phyloP scores from a whole-genome alignment of 306 rosid genomes.

The Oemleria cerasiformis region DNA sequence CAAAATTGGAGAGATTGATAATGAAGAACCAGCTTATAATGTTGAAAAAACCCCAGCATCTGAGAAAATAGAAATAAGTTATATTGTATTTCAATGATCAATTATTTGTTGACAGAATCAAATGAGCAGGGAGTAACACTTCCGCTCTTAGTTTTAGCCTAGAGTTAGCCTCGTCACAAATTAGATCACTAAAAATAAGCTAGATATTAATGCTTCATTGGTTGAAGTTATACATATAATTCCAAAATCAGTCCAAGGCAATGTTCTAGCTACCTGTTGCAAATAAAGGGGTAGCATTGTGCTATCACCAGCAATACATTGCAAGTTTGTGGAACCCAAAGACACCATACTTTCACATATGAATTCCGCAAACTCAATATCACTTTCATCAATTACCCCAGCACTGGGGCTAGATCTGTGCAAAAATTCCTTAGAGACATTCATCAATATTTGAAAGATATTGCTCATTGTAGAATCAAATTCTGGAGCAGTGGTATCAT shows the following conservation, averaged over 20 bases:
- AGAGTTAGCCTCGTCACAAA: no score
- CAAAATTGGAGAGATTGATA: conserved; percentile 78
- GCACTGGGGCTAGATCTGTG: conserved; percentile 48
- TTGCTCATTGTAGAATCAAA: conserved; percentile 71
- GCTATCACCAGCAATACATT: conserved; percentile 68
- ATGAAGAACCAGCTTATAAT: conserved; percentile 81
- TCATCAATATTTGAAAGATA: conserved; percentile 73
- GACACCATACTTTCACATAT: conserved; percentile 89
- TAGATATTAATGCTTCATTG: no score
- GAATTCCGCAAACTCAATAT: conserved; percentile 72
- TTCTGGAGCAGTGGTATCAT: conserved; percentile 67
- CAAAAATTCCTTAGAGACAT: conserved; percentile 70
- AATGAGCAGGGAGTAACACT: not conserved
- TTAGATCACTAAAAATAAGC: no score
- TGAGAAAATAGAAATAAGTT: conserved; percentile 32
- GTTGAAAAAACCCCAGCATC: conserved; percentile 90
- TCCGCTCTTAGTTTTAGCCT: no score
- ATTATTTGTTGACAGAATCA: not conserved
- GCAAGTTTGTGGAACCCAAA: conserved; percentile 80
- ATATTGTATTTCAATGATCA: not conserved
- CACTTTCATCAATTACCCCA: conserved; percentile 61
- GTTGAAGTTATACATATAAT: no score
- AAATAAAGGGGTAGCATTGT: conserved; percentile 54
- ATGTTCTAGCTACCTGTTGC: conserved; percentile 59
- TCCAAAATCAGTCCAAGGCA: no score